Evolutionary conservation across 306 rosid species (phyloP).

Genomic region (Geum urbanum): DNA sequence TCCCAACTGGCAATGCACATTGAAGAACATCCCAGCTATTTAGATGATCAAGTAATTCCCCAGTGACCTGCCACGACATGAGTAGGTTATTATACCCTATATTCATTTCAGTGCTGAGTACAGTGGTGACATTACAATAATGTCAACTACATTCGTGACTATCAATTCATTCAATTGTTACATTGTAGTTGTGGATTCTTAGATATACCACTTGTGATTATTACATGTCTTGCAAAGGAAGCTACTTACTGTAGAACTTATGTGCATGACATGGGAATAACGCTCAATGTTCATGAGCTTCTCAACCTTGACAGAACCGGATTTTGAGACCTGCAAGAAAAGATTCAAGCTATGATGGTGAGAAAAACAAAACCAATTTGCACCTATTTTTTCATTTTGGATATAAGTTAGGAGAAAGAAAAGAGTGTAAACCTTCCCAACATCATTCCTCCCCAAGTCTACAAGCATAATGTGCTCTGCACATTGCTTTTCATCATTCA

Average conservation of each 20-base stretch:
- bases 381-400: background rate
- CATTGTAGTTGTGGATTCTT: too few relatives aligned
- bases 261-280: slow-evolving; percentile 98
- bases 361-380: background rate
- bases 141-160: background rate
- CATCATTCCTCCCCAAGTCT: slow-evolving; percentile 95
- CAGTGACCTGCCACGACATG: slow-evolving; percentile 66
- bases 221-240: background rate
- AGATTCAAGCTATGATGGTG: slow-evolving; percentile 13
- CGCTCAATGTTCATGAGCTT: slow-evolving; percentile 87
- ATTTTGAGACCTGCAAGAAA: slow-evolving; percentile 72
- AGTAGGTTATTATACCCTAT: slow-evolving; percentile 11
- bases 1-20: slow-evolving; percentile 90
- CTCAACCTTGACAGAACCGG: slow-evolving; percentile 87
- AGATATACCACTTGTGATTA: background rate
- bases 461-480: slow-evolving; percentile 96
- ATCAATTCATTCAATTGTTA: too few relatives aligned
- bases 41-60: slow-evolving; percentile 68
- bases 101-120: slow-evolving; percentile 5
- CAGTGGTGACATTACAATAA: background rate
- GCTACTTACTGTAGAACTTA: slow-evolving; percentile 88
- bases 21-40: slow-evolving; percentile 93
- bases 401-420: slow-evolving; percentile 7
- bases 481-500: slow-evolving; percentile 80
- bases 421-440: slow-evolving; percentile 70